phyloP scores from a whole-genome alignment of 768 basidiomycete species.

The Jaapia argillacea region DNA sequence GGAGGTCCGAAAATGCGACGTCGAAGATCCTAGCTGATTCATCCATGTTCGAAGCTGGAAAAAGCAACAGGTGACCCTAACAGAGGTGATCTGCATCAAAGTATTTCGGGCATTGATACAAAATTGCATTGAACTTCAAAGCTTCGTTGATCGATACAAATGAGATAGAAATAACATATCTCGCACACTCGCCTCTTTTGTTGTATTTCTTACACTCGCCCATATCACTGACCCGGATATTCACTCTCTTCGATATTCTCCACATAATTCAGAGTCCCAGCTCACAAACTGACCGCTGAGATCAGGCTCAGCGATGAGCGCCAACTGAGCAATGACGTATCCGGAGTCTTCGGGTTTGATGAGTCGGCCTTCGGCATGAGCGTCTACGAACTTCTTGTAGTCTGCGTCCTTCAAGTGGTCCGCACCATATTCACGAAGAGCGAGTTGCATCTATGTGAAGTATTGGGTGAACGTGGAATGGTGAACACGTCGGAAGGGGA shows the following conservation, averaged over 20 bases:
- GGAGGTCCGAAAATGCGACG: no score
- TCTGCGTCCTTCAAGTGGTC: constrained; percentile 44
- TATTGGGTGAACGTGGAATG: constrained; percentile 1
- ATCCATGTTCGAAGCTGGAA: no score
- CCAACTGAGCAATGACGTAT: constrained; percentile 68
- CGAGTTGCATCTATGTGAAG: constrained; percentile 56
- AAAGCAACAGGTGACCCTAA: no score
- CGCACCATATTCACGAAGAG: constrained; percentile 39
- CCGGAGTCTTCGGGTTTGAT: constrained; percentile 68
- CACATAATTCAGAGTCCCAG: constrained; percentile 70
- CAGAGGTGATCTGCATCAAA: no score
- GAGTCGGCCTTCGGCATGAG: constrained; percentile 55
- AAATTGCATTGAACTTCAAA: no score
- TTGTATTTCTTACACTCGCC: no score
- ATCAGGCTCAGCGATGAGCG: constrained; percentile 49
- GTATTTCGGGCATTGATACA: no score
- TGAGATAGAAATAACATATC: no score
- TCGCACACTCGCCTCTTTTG: neutral
- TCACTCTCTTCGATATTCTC: constrained; percentile 37
- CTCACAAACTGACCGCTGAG: constrained; percentile 72
- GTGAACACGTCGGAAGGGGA: constrained; percentile 8
- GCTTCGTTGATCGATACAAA: no score
- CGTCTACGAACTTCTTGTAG: constrained; percentile 46
- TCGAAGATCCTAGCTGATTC: no score
- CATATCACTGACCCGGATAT: no score